These are phyloP conservation scores for Berberis vulgaris DNA, from an alignment of 164 flowering plant species.

Conservation along the genomic window DNA sequence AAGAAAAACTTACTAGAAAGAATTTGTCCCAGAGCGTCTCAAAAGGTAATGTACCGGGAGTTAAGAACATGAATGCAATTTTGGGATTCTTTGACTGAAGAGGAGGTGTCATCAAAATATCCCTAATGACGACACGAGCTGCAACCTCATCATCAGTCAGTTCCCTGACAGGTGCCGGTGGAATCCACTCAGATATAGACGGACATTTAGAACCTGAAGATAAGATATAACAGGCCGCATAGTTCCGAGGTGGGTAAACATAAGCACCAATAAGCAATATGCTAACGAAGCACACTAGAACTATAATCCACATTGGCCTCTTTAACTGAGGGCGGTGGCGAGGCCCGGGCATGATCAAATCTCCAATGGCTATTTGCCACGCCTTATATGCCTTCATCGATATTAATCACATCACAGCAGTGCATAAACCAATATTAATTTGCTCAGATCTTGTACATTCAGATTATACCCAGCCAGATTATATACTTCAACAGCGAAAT, in stretches of 20 bases:
- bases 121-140: conserved; percentile 60
- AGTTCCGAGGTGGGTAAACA: conserved; percentile 60
- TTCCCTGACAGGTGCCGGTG: conserved; percentile 66
- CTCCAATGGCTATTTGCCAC: conserved; percentile 64
- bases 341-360: conserved; percentile 49
- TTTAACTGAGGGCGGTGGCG: conserved; percentile 70
- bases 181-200: conserved; percentile 56
- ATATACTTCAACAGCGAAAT: too few species aligned
- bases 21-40: conserved; percentile 92
- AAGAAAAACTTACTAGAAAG: conserved; percentile 49
- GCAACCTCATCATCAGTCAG: conserved; percentile 78
- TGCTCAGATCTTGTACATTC: neutral
- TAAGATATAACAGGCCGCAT: conserved; percentile 57
- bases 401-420: conserved; percentile 24
- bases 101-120: conserved; percentile 52
- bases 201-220: conserved; percentile 55
- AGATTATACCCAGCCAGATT: too few species aligned
- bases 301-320: conserved; percentile 81
- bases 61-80: conserved; percentile 90
- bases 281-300: conserved; percentile 58
- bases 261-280: conserved; percentile 68
- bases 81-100: conserved; percentile 42
- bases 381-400: conserved; percentile 54
- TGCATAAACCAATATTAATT: neutral
- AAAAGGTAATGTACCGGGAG: conserved; percentile 75